Conservation (phyloP, 2,329 filamentous ascomycete species). For the Ophiostoma tasmaniense region DNA sequence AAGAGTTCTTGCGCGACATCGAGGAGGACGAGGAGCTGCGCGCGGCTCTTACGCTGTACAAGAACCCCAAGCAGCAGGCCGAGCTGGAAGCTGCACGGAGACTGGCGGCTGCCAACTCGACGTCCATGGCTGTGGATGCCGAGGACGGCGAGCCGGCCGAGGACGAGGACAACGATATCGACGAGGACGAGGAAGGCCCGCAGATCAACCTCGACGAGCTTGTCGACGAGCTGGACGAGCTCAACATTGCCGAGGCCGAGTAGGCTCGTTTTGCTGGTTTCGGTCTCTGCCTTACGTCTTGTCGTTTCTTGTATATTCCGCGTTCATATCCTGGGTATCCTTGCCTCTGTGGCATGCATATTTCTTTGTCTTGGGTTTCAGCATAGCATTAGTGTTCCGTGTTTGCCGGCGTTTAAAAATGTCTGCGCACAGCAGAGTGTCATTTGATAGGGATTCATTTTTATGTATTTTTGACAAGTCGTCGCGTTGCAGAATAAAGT, state of each 20-base stretch:
- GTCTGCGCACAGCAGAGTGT: background rate
- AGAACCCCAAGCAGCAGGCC: slow-evolving; percentile 48
- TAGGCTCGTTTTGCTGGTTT: background rate
- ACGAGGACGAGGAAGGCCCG: slow-evolving; percentile 53
- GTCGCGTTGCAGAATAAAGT: background rate
- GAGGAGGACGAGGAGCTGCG: slow-evolving; percentile 90
- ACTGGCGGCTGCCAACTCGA: slow-evolving; percentile 27
- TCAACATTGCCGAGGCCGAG: slow-evolving; percentile 54
- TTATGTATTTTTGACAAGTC: background rate
- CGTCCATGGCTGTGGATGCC: slow-evolving; percentile 38
- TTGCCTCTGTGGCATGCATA: slow-evolving; percentile 11
- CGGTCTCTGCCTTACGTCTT: background rate
- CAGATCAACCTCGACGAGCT: slow-evolving; percentile 71
- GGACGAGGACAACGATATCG: slow-evolving; percentile 46
- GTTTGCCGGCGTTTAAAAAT: slow-evolving; percentile 8
- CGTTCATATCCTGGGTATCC: slow-evolving; percentile 5
- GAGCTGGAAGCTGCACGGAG: slow-evolving; percentile 22
- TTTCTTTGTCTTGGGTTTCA: slow-evolving; percentile 10
- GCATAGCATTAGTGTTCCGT: slow-evolving; percentile 4
- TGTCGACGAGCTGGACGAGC: slow-evolving; percentile 87
- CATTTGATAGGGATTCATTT: background rate
- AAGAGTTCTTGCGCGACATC: slow-evolving; percentile 92
- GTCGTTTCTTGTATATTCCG: background rate
- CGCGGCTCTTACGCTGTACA: slow-evolving; percentile 78
- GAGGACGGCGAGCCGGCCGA: slow-evolving; percentile 52